Evolutionary conservation across 345 rosid genomes (phyloP), one percentile per base, ranked within the genome.

Genomic region (Gossypium rotundifolium): DNA sequence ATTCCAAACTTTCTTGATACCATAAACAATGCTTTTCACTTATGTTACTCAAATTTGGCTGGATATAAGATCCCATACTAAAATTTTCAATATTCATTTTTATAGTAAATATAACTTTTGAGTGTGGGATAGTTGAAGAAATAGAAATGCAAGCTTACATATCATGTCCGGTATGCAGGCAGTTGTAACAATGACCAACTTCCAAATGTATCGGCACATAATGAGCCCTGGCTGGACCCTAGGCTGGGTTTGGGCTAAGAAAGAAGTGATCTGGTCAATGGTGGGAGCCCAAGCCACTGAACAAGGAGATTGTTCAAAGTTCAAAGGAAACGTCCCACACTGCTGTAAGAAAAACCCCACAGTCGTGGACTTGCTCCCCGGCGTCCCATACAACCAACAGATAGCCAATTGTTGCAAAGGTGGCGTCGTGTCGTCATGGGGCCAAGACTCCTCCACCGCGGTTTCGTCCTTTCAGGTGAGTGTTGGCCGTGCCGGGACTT

Each of bases 231-330:
- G 90, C 0, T 87, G 90, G 88, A 82, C 77, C 18, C 13, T 85
- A 44, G 84, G 88, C 3, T 87, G 90, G 90, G 76, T 75, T 14
- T 87, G 85, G 90, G 77, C 79, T 2, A 82, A 84, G 83, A 83
- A 78, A 76, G 90, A 85, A 60, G 74, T 83, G 14, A 85, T 87
- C 59, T 83, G 87, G 90, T 70, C 83, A 40, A 79, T 85, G 82
- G 76, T 66, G 9, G 90, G 88, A 46, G 88, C 85, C 3, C 84
- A 85, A 74, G 69, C 88, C 1, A 77, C 74, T 0, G 88, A 87
- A 9, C 90, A 87, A 83, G 90, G 90, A 0, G 87, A 87, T 57
- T 85, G 90, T 61, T 87, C 88, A 61, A 85, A 83, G 80, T 87
- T 87, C 77, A 85, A 77, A 76, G 83, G 78, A 9, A 73, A 63